A percentile compares a stretch with the other conserved stretches of the same genome.
These are phyloP conservation scores for Talaromyces sp. DNA, from an alignment of 2,329 filamentous ascomycete genomes.

Conservation along the genomic window DNA sequence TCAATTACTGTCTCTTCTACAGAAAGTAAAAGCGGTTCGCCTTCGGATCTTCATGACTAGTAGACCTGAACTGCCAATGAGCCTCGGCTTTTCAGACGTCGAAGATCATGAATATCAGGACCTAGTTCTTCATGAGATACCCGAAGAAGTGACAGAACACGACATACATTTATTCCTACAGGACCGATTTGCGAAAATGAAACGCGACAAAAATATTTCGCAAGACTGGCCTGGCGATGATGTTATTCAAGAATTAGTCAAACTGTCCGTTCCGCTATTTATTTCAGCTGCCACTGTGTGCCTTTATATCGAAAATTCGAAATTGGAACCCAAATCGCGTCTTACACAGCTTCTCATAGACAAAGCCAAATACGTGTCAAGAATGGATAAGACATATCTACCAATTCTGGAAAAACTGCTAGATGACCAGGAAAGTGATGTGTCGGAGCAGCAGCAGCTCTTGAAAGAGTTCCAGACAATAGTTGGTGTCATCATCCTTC, in stretches of 20 bases:
- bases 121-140: conserved; percentile 24
- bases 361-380: no score
- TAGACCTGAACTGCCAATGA: conserved; percentile 27
- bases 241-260: conserved; percentile 2
- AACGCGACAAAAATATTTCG: neutral
- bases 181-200: conserved; percentile 15
- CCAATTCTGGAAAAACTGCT: conserved; percentile 25
- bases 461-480: conserved; percentile 22
- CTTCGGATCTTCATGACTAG: conserved; percentile 29
- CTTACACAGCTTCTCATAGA: no score
- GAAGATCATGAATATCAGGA: neutral
- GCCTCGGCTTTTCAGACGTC: conserved; percentile 21
- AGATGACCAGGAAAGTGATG: conserved; percentile 8
- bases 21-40: conserved; percentile 15
- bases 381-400: conserved; percentile 28
- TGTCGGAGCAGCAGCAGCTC: conserved; percentile 16
- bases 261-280: no score
- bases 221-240: neutral
- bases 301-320: no score
- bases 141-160: conserved; percentile 22
- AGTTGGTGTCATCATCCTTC: conserved; percentile 24
- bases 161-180: conserved; percentile 22
- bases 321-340: no score
- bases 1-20: conserved; percentile 21
- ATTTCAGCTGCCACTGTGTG: no score